Evolutionary conservation across 2,329 filamentous ascomycete species (phyloP).

Genomic region (Chrysoporthe cubensis): DNA sequence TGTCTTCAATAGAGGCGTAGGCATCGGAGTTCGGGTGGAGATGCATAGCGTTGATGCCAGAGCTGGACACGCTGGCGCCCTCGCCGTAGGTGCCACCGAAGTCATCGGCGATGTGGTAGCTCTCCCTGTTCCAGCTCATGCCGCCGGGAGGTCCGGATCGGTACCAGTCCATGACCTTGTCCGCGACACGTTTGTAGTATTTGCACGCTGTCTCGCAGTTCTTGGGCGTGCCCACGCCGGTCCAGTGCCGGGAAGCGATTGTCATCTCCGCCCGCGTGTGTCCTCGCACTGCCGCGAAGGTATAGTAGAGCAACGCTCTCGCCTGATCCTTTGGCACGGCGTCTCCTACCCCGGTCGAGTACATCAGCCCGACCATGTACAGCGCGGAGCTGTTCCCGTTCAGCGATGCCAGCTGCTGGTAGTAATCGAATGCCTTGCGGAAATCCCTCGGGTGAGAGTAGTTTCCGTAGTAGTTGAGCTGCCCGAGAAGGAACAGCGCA

Average conservation of each 20-base stretch:
- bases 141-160: slow-evolving; percentile 90
- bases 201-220: slow-evolving; percentile 83
- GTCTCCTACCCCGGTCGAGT: slow-evolving; percentile 87
- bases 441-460: slow-evolving; percentile 86
- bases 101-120: slow-evolving; percentile 87
- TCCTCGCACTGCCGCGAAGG: slow-evolving; percentile 84
- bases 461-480: slow-evolving; percentile 97
- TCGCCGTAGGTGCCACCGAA: slow-evolving; percentile 92
- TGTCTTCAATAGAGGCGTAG: slow-evolving; percentile 86
- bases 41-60: slow-evolving; percentile 79
- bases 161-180: slow-evolving; percentile 88
- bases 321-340: slow-evolving; percentile 85
- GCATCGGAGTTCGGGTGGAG: slow-evolving; percentile 76
- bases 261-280: slow-evolving; percentile 92
- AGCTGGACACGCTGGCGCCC: slow-evolving; percentile 87
- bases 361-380: slow-evolving; percentile 94
- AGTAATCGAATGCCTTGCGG: slow-evolving; percentile 76
- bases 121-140: slow-evolving; percentile 74
- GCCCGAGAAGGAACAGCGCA: slow-evolving; percentile 84
- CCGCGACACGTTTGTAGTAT: slow-evolving; percentile 92
- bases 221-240: slow-evolving; percentile 81
- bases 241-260: slow-evolving; percentile 81
- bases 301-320: slow-evolving; percentile 90
- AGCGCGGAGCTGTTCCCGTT: slow-evolving; percentile 91
- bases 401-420: slow-evolving; percentile 73